Evolutionary conservation across 169 alveolate genomes (phyloP), one percentile per base, ranked within the genome.

Genomic region (Plasmodium ovale): DNA sequence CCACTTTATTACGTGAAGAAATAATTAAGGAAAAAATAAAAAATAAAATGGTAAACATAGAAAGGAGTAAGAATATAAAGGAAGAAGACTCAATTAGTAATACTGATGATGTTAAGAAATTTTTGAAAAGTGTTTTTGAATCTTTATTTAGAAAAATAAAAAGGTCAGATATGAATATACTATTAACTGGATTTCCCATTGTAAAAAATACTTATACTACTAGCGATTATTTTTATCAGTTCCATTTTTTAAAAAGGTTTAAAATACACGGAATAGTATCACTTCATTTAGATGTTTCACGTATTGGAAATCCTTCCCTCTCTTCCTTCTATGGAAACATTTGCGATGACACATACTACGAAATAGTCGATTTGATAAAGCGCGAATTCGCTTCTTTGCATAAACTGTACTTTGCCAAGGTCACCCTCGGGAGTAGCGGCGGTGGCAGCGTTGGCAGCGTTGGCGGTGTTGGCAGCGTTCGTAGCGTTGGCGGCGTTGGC

Each of bases 181-280:
- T 85, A 33, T 60, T 85, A 56, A 68, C 77, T 1, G 91, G 91
- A 0, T 85, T 85, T 33, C 91, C 91, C 10, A 69, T 85, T 51
- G 25, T 82, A 16, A 25, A 62, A 49, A 85, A 56, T 27, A 47
- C 29, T 10, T 54, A 82, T 56, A 70, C 44, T 23, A 68, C 21
- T 19, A 25, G 87, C 56, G 79, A 54, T 44, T 85, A 85, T 33
- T 85, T 85, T 60, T 71, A 85, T 47, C 91, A 85, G 21, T 56
- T 85, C 23, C 31, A 51, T 56, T 69, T 85, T 53, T 58, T 85
- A 19, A 85, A 69, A 62, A 6, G 10, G 5, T 85, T 54, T 25
- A 58, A 31, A 85, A 85, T 85, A 10, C 44, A 60, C 10, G 91
- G 87, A 12, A 56, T 85, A 0, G 69, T 85, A 10, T 69, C 65